Conservation (phyloP, 2,329 filamentous ascomycete genomes). For the Fusarium sp. region DNA sequence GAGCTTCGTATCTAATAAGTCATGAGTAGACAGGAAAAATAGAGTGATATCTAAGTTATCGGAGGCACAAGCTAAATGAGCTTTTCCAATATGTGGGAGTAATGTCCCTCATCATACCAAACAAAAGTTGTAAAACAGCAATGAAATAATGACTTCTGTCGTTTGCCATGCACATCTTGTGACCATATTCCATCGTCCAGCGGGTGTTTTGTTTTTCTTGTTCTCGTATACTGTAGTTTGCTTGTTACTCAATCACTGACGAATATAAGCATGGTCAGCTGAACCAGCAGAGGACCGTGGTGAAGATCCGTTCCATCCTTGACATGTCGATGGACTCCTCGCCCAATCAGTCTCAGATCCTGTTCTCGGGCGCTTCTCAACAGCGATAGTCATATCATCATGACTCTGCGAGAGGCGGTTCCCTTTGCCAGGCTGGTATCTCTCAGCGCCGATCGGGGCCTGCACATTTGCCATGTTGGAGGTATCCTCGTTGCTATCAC, state of each 20-base stretch:
- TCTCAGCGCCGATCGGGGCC: constrained; percentile 38
- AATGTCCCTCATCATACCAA: background rate
- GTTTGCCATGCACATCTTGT: constrained; percentile 1
- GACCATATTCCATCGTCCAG: background rate
- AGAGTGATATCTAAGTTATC: constrained; percentile 37
- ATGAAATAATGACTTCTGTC: background rate
- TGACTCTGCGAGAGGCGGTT: constrained; percentile 22
- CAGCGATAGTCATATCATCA: constrained; percentile 50
- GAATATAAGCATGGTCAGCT: constrained; percentile 18
- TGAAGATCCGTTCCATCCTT: constrained; percentile 33
- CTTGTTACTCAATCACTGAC: background rate
- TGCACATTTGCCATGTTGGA: constrained; percentile 5
- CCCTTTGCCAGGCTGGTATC: constrained; percentile 14
- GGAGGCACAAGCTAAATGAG: background rate
- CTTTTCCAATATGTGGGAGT: background rate
- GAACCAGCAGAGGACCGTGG: constrained; percentile 27
- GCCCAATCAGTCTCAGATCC: constrained; percentile 35
- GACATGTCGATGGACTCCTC: constrained; percentile 17
- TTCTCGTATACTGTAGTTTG: constrained; percentile 15
- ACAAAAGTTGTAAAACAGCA: background rate
- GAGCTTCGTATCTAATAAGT: constrained; percentile 32
- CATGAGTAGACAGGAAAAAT: constrained; percentile 9
- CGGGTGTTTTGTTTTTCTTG: constrained; percentile 7
- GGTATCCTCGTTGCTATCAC: constrained; percentile 21
- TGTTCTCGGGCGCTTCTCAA: constrained; percentile 52